These are phyloP conservation scores for Ceratobasidium sp. DNA, from an alignment of 1,284 basidiomycete species.

Conservation along the genomic window DNA sequence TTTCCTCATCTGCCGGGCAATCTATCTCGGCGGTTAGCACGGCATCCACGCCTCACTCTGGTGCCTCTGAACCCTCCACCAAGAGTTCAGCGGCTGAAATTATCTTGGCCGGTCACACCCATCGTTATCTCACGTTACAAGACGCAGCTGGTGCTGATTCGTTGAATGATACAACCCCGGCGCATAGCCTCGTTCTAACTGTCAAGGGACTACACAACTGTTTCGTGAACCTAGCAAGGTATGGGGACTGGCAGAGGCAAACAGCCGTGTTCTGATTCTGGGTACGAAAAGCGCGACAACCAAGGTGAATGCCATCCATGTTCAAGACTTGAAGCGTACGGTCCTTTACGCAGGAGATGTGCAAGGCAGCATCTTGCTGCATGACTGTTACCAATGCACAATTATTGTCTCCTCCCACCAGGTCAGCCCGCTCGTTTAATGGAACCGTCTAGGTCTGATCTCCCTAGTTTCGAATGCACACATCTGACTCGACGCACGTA, in stretches of 20 bases:
- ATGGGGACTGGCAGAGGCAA: background rate
- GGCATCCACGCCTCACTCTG: no score
- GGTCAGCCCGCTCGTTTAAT: background rate
- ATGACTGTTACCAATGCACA: conserved; percentile 23
- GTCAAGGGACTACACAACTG: conserved; percentile 15
- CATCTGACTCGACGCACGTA: conserved; percentile 19
- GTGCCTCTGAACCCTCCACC: background rate
- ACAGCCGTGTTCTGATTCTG: background rate
- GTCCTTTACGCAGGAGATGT: conserved; percentile 30
- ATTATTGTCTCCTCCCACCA: conserved; percentile 32
- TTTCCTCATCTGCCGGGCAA: background rate
- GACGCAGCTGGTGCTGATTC: background rate
- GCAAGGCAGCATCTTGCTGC: conserved; percentile 28
- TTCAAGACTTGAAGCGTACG: conserved; percentile 27
- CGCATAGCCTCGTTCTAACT: conserved; percentile 22
- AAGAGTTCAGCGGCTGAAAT: conserved; percentile 10
- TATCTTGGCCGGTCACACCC: conserved; percentile 1
- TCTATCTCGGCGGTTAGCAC: background rate
- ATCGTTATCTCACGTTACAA: conserved; percentile 1
- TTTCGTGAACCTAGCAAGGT: conserved; percentile 33
- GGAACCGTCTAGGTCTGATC: background rate
- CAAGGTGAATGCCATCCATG: conserved; percentile 26
- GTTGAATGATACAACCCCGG: background rate
- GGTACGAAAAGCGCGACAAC: background rate
- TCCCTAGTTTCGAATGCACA: conserved; percentile 35